phyloP scores from a whole-genome alignment of 2,329 filamentous ascomycete genomes.

The Colletotrichum magnum region DNA sequence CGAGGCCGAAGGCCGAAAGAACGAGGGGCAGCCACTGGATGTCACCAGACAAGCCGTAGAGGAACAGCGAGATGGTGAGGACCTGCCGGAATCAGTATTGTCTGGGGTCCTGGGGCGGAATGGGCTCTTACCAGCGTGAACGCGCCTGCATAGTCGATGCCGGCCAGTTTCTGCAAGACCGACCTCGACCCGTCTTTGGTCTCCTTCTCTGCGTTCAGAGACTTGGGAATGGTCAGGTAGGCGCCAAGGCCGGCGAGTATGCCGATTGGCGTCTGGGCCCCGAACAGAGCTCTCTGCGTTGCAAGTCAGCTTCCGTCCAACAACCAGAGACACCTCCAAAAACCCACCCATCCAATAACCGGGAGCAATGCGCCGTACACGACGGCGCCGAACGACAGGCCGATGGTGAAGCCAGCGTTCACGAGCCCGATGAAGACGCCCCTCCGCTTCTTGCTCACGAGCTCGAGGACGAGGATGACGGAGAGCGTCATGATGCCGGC shows the following conservation, averaged over 20 bases:
- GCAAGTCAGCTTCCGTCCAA: constrained; percentile 31
- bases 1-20: constrained; percentile 66
- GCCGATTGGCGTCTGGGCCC: constrained; percentile 76
- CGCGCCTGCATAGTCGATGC: constrained; percentile 83
- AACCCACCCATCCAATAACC: constrained; percentile 75
- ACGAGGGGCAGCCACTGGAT: constrained; percentile 73
- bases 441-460: constrained; percentile 75
- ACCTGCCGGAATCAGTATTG: constrained; percentile 60
- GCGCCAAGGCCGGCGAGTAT: constrained; percentile 73
- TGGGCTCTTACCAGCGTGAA: constrained; percentile 66
- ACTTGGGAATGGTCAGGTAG: constrained; percentile 75
- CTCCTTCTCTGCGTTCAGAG: constrained; percentile 47
- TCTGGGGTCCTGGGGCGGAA: not conserved
- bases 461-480: constrained; percentile 82
- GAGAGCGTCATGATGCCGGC: constrained; percentile 81
- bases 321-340: not conserved
- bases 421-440: constrained; percentile 82
- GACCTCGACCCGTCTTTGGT: constrained; percentile 59
- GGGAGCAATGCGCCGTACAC: constrained; percentile 76
- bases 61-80: constrained; percentile 76
- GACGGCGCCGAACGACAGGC: constrained; percentile 79
- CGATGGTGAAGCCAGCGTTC: constrained; percentile 80
- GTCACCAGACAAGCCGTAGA: constrained; percentile 77
- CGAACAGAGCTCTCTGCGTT: constrained; percentile 77
- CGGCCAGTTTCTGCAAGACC: constrained; percentile 68